phyloP scores from a whole-genome alignment of 2,329 filamentous ascomycete genomes.

The Scedosporium minutisporum region DNA sequence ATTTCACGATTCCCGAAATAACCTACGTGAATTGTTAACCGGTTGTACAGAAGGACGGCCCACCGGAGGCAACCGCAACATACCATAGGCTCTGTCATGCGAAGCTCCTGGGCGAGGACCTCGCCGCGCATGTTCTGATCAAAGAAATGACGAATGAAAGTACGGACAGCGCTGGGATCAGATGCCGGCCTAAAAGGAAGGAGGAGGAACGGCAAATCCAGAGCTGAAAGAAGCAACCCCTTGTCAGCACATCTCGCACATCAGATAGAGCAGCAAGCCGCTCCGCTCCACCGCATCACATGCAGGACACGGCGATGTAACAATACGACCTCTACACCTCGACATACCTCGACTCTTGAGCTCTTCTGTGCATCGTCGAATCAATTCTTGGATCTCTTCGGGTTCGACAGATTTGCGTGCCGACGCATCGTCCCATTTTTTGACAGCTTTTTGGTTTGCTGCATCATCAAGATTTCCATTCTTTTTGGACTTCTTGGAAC shows the following conservation, averaged over 20 bases:
- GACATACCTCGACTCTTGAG: slow-evolving; percentile 84
- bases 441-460: slow-evolving; percentile 45
- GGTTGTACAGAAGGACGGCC: background rate
- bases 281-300: background rate
- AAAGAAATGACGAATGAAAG: slow-evolving; percentile 90
- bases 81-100: slow-evolving; percentile 91
- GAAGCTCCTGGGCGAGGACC: slow-evolving; percentile 70
- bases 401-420: slow-evolving; percentile 71
- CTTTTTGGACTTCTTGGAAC: slow-evolving; percentile 56
- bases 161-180: slow-evolving; percentile 83
- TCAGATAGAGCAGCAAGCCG: background rate
- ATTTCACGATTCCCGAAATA: slow-evolving; percentile 88
- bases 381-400: slow-evolving; percentile 82
- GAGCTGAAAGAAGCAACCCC: slow-evolving; percentile 41
- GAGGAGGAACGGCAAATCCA: slow-evolving; percentile 85
- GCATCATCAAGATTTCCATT: slow-evolving; percentile 41
- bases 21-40: slow-evolving; percentile 46
- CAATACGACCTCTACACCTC: background rate
- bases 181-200: slow-evolving; percentile 90
- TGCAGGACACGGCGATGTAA: background rate
- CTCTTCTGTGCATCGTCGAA: slow-evolving; percentile 78
- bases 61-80: background rate
- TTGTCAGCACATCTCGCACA: slow-evolving; percentile 9
- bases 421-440: slow-evolving; percentile 85
- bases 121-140: slow-evolving; percentile 61